Percentiles rank a stretch among this genome's conserved stretches.
Evolutionary conservation across 108 stramenopile species (phyloP).

Genomic region (Ochromonas danica): DNA sequence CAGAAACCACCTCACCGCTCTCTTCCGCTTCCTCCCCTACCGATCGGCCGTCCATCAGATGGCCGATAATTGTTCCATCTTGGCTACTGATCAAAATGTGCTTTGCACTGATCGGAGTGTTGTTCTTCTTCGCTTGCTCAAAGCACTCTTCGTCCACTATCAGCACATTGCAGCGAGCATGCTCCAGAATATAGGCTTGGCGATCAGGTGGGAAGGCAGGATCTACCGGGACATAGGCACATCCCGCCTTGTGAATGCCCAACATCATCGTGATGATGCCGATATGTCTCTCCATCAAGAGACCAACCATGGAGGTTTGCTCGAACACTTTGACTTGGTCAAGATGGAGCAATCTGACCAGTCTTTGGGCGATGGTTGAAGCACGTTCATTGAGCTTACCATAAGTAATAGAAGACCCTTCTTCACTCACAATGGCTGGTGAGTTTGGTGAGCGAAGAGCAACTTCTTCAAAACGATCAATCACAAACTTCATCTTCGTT

Average conservation of each 20-base stretch:
- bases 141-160: not conserved
- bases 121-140: not conserved
- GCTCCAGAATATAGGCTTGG: not conserved
- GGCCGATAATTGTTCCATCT: not conserved
- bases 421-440: not conserved
- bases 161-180: not conserved
- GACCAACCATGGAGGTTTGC: not conserved
- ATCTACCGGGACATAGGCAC: conserved; percentile 22
- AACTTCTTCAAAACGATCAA: too few species aligned
- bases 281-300: not conserved
- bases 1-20: not conserved
- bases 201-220: conserved; percentile 11
- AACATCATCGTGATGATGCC: not conserved
- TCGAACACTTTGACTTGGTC: not conserved
- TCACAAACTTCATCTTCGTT: too few species aligned
- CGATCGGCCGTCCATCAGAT: not conserved
- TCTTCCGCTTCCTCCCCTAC: not conserved
- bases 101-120: not conserved
- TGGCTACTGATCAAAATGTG: not conserved
- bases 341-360: not conserved
- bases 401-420: not conserved
- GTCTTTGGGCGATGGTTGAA: not conserved
- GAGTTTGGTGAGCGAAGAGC: too few species aligned
- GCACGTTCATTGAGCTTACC: not conserved
- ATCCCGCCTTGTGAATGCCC: not conserved